Conservation (phyloP, 2,329 filamentous ascomycete species). For the Ophiostoma angusticollis region DNA sequence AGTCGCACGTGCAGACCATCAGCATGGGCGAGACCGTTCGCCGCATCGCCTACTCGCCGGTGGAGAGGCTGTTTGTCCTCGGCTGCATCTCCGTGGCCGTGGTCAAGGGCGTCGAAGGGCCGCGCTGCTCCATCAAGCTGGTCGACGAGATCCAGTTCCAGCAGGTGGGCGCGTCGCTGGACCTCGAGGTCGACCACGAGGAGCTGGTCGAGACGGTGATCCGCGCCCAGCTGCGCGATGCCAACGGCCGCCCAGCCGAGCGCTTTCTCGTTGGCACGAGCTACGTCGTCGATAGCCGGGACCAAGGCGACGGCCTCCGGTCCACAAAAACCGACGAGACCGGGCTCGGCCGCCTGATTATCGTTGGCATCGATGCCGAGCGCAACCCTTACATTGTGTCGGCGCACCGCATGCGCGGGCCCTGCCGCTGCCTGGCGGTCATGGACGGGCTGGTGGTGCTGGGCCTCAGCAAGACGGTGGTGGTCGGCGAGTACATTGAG, state of each 20-base stretch:
- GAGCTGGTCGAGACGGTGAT: conserved; percentile 83
- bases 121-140: conserved; percentile 71
- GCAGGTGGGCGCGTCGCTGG: conserved; percentile 55
- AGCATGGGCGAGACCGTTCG: conserved; percentile 72
- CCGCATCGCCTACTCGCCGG: conserved; percentile 71
- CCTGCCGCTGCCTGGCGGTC: conserved; percentile 66
- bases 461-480: conserved; percentile 77
- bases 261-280: conserved; percentile 87
- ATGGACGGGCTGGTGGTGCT: conserved; percentile 69
- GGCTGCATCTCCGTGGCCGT: conserved; percentile 72
- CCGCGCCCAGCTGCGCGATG: conserved; percentile 55
- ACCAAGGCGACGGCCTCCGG: not conserved
- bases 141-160: conserved; percentile 86
- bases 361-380: conserved; percentile 70
- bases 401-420: conserved; percentile 59
- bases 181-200: conserved; percentile 34
- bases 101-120: conserved; percentile 55
- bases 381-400: conserved; percentile 60
- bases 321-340: conserved; percentile 28
- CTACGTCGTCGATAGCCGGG: conserved; percentile 49
- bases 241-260: conserved; percentile 47
- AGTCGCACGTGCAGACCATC: conserved; percentile 76
- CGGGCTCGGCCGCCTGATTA: conserved; percentile 63
- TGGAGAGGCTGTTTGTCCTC: conserved; percentile 69
- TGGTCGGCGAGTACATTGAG: conserved; percentile 43